These are phyloP conservation scores for Talaromyces funiculosus DNA, from an alignment of 2,329 filamentous ascomycete species.

Conservation along the genomic window DNA sequence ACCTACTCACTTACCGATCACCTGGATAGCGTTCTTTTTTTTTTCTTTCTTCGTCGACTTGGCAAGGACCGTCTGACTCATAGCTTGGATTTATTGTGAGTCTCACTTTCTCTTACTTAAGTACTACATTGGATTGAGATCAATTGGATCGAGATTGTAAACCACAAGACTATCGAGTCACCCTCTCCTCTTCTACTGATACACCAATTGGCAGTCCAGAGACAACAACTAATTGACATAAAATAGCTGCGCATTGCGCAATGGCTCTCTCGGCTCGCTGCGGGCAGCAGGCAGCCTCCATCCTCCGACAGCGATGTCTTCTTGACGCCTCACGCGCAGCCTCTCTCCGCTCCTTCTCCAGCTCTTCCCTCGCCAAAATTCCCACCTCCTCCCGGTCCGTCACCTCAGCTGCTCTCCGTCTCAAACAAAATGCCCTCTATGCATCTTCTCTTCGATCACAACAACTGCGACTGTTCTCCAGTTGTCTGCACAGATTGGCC, in stretches of 20 bases:
- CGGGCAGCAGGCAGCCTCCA: constrained; percentile 37
- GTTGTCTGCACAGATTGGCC: constrained; percentile 33
- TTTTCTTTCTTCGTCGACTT: neutral
- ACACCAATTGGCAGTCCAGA: constrained; percentile 1
- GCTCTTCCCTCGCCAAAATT: constrained; percentile 31
- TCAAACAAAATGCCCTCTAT: constrained; percentile 17
- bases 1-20: too few species aligned
- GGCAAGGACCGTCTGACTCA: neutral
- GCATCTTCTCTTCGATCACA: constrained; percentile 34
- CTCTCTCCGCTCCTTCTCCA: constrained; percentile 35
- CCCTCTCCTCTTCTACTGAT: neutral
- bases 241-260: constrained; percentile 31
- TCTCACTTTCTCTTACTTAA: neutral
- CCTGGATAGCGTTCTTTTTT: neutral
- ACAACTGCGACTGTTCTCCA: constrained; percentile 40
- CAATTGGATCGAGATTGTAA: neutral
- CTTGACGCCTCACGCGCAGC: constrained; percentile 32
- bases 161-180: neutral
- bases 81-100: neutral
- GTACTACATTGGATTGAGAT: neutral
- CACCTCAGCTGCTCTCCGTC: neutral
- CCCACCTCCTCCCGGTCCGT: constrained; percentile 16
- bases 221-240: neutral
- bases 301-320: constrained; percentile 40
- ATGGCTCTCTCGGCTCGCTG: constrained; percentile 44